phyloP scores from a whole-genome alignment of 495 filamentous ascomycete species.

The Chlorociboria aeruginascens region DNA sequence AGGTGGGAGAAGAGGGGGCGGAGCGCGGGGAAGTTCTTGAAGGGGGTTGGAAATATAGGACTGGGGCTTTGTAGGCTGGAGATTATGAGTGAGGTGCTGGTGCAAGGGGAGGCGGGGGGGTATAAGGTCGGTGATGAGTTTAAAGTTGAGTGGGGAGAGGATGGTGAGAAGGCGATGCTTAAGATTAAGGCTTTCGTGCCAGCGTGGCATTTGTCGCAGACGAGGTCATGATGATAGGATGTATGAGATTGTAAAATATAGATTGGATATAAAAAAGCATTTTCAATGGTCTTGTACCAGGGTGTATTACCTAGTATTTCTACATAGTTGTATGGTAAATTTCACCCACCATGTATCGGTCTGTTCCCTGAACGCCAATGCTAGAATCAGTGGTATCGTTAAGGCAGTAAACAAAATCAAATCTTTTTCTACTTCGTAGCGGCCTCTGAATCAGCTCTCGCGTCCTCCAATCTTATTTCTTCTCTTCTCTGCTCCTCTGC shows the following conservation, averaged over 20 bases:
- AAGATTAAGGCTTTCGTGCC: conserved; percentile 81
- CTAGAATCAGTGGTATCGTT: conserved; percentile 9
- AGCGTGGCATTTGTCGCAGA: conserved; percentile 40
- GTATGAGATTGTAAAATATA: background rate
- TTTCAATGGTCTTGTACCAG: background rate
- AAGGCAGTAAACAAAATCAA: background rate
- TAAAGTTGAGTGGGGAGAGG: conserved; percentile 25
- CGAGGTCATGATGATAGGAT: background rate
- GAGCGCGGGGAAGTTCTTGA: conserved; percentile 65
- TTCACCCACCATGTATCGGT: background rate
- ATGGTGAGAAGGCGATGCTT: conserved; percentile 25
- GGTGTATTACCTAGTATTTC: background rate
- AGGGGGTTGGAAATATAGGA: conserved; percentile 71
- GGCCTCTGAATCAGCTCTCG: conserved; percentile 4
- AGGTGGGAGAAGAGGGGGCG: conserved; percentile 41
- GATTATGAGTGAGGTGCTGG: conserved; percentile 63
- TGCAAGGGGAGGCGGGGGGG: conserved; percentile 24
- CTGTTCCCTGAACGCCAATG: conserved; percentile 12
- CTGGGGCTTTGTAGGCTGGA: conserved; percentile 82
- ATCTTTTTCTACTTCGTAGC: background rate
- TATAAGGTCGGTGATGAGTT: conserved; percentile 36
- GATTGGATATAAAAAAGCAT: background rate
- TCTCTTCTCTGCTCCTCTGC: conserved; percentile 22
- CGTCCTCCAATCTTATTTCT: conserved; percentile 20
- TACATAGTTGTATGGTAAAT: conserved; percentile 13